Evolutionary conservation across 2,329 filamentous ascomycete genomes (phyloP).

Genomic region (Daldinia eschscholtzii): DNA sequence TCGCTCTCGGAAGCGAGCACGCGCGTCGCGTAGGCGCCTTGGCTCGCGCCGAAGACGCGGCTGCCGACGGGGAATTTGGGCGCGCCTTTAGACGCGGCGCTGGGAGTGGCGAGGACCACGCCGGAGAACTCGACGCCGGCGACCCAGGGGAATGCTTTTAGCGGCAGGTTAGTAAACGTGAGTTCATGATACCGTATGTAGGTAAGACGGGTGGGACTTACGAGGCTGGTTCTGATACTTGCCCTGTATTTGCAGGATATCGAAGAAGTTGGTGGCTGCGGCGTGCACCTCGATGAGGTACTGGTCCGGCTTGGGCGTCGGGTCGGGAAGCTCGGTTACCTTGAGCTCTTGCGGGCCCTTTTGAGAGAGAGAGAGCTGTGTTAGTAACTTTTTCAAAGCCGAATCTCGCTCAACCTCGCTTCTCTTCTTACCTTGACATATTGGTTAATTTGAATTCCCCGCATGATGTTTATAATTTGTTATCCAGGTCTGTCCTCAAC

Average conservation of each 20-base stretch:
- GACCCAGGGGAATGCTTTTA: slow-evolving; percentile 83
- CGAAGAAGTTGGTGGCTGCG: slow-evolving; percentile 95
- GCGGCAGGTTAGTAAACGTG: not conserved
- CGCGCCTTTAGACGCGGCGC: slow-evolving; percentile 53
- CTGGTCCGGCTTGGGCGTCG: slow-evolving; percentile 76
- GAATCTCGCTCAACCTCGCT: too few species aligned
- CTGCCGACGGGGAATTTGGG: slow-evolving; percentile 81
- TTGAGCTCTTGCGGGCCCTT: slow-evolving; percentile 84
- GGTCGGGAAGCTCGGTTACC: slow-evolving; percentile 80
- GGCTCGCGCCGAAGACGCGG: slow-evolving; percentile 85
- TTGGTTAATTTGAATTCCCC: slow-evolving; percentile 78
- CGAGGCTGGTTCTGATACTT: slow-evolving; percentile 94
- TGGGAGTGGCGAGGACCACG: slow-evolving; percentile 76
- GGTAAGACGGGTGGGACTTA: slow-evolving; percentile 49
- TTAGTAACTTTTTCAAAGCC: not conserved
- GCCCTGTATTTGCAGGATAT: slow-evolving; percentile 92
- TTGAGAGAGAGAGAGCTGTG: slow-evolving; percentile 6
- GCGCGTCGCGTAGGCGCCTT: slow-evolving; percentile 88
- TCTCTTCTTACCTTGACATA: slow-evolving; percentile 74
- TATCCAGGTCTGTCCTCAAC: not conserved
- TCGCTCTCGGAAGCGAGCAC: slow-evolving; percentile 74
- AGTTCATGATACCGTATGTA: not conserved
- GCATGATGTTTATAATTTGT: slow-evolving; percentile 64
- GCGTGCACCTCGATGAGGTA: slow-evolving; percentile 91
- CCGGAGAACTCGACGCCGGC: slow-evolving; percentile 91